Base-by-base conservation (phyloP, 1,284 basidiomycete genomes). In the Sutorius eximius region DNA sequence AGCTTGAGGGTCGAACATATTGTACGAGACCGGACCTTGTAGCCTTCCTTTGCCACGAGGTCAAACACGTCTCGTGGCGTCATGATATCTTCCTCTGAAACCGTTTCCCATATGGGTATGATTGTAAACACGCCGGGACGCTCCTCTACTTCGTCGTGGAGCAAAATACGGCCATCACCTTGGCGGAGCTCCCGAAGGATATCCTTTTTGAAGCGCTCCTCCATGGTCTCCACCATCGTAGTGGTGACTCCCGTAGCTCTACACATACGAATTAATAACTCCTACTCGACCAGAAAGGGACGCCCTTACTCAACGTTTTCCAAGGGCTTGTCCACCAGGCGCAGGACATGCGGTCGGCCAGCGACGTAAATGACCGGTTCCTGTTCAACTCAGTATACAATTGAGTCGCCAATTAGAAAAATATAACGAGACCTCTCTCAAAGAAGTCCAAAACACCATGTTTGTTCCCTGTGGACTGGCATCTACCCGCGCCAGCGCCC, bases 81-180 rank as follows among this genome's bases (percentile, higher is more conserved):
- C 79, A 97, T 85, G 59, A 99, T 93, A 57, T 99, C 95, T 24
- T 82, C 78, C 55, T 93, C 89, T 3, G 82, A 77, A 27, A 95
- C 87, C 7, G 82, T 85, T 72, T 96, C 93, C 95, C 94, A 97
- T 45, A 88, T 80, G 0, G 93, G 91, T 45, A 94, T 86, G 62
- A 95, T 89, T 22, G 86, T 84, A 73, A 95, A 99, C 3, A 86
- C 82, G 1, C 96, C 96, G 1, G 94, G 91, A 30, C 91, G 82
- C 57, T 95, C 94, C 71, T 98, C 95, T 7, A 96, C 83, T 74
- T 99, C 97, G 67, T 99, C 97, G 62, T 99, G 97, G 2, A 96
- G 79, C 5, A 99, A 76, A 36, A 99, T 85, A 30, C 93, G 85
- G 3, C 95, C 95, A 29, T 82, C 74, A n/a, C 87, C 82, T 49